Evolutionary conservation across 805 yeast genomes (phyloP), one percentile per base, ranked within the genome.

Genomic region (Candida wancherniae): DNA sequence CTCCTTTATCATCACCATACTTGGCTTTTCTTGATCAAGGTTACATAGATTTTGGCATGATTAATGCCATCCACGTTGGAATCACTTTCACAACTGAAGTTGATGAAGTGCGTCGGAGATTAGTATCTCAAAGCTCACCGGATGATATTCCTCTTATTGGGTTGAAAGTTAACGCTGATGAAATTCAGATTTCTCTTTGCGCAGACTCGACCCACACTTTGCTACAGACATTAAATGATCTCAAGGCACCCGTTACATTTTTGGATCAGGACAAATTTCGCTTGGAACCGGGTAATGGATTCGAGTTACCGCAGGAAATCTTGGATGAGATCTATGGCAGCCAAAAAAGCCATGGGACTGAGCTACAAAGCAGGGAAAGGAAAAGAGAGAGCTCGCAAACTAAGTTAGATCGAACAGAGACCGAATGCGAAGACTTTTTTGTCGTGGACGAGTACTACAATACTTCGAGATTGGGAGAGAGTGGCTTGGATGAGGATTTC

Each of bases 201-300:
- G 90, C 95, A 1, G 97, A 88, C 51, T 85, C 96, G 0, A 69
- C 78, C 0, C 81, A 84, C 46, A 74, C 90, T 9, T 54, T 88
- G 24, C 39, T 76, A 2, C 94, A 82, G 39, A 47, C 84, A 6
- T 41, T 80, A 7, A 77, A 74, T 37, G 95, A 86, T 47, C 61
- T 88, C 45, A 84, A 82, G 44, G 75, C 74, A 9, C 87, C 88
- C 0, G 55, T 84, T 1, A 55, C 67, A 5, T 77, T 81, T 38
- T 63, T 67, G 1, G 77, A 77, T 37, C 75, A 74, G 2, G 73
- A 74, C 20, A 83, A 77, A 53, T 81, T 71, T 51, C 73, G 66
- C 28, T 58, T 67, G 1, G 51, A 45, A 7, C 48, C 61, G 3
- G 44, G 47, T 13, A 22, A 44, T 1, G 59, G 53, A 8, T 44